Percentiles rank a stretch among this genome's conserved stretches.
These are phyloP conservation scores for Cystobasidium onofrii DNA, from an alignment of 768 basidiomycete species.

Conservation along the genomic window DNA sequence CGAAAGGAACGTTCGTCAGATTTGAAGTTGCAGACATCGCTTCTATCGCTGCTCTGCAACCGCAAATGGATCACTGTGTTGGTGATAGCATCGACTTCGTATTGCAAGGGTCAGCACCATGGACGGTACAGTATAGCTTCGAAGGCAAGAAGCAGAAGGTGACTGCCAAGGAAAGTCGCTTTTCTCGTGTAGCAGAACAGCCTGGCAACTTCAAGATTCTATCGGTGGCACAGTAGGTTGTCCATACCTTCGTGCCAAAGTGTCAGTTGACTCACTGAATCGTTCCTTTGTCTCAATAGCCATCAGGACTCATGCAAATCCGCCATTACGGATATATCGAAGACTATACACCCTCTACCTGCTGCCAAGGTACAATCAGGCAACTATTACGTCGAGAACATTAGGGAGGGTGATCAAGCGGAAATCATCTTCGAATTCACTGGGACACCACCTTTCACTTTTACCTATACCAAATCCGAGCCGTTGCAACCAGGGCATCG, in stretches of 20 bases:
- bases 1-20: conserved; percentile 27
- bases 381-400: conserved; percentile 68
- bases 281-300: conserved; percentile 46
- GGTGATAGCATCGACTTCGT: conserved; percentile 86
- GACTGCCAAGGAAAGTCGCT: conserved; percentile 69
- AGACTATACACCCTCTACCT: conserved; percentile 66
- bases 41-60: conserved; percentile 74
- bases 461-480: conserved; percentile 31
- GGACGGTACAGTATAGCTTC: conserved; percentile 75
- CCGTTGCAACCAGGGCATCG: neutral
- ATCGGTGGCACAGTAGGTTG: conserved; percentile 74
- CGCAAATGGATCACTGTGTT: conserved; percentile 72
- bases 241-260: neutral
- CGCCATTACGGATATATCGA: conserved; percentile 16
- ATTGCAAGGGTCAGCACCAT: conserved; percentile 85
- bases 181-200: conserved; percentile 72
- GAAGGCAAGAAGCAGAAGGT: conserved; percentile 66
- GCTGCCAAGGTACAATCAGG: conserved; percentile 83
- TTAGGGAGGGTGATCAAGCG: conserved; percentile 80
- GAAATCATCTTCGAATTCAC: conserved; percentile 82
- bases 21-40: conserved; percentile 94
- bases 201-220: conserved; percentile 75
- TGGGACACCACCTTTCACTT: conserved; percentile 80
- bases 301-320: conserved; percentile 54
- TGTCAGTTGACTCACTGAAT: neutral